A percentile compares a stretch with the other conserved stretches of the same genome.
phyloP scores from a whole-genome alignment of 306 rosid species.

The Medicago lupulina region DNA sequence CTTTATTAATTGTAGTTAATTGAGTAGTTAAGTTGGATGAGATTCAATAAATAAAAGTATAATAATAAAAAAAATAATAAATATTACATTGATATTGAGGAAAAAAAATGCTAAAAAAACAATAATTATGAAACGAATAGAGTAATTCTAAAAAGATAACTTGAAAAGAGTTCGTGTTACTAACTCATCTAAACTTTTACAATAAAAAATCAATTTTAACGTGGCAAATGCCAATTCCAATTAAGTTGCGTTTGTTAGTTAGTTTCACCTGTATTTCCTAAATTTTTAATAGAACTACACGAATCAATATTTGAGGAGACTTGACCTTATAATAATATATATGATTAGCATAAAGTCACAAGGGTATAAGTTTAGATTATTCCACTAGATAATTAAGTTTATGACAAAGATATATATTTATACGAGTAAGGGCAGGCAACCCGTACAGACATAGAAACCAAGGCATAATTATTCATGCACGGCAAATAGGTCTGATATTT shows the following conservation, averaged over 20 bases:
- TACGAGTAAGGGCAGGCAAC: constrained; percentile 37
- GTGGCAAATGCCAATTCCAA: constrained; percentile 45
- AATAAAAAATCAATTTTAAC: constrained; percentile 4
- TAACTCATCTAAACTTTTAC: no score
- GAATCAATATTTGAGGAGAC: constrained; percentile 41
- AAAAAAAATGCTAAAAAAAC: no score
- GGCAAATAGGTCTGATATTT: constrained; percentile 21
- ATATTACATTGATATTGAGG: no score
- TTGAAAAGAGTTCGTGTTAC: no score
- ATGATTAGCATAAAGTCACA: constrained; percentile 35
- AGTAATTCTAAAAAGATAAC: no score
- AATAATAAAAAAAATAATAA: no score
- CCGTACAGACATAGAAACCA: constrained; percentile 59
- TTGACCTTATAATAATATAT: constrained; percentile 42
- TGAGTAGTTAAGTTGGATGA: no score
- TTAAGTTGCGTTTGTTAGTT: constrained; percentile 38
- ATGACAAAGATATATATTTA: constrained; percentile 3
- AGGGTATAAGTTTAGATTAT: constrained; percentile 15
- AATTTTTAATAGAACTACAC: constrained; percentile 7
- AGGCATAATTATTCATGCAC: constrained; percentile 40
- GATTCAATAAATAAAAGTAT: no score
- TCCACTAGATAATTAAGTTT: constrained; percentile 7
- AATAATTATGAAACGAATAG: no score
- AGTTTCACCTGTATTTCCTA: constrained; percentile 28
- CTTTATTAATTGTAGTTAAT: no score